These are phyloP conservation scores for Hamigera avellanea DNA, from an alignment of 495 filamentous ascomycete genomes.

Conservation along the genomic window DNA sequence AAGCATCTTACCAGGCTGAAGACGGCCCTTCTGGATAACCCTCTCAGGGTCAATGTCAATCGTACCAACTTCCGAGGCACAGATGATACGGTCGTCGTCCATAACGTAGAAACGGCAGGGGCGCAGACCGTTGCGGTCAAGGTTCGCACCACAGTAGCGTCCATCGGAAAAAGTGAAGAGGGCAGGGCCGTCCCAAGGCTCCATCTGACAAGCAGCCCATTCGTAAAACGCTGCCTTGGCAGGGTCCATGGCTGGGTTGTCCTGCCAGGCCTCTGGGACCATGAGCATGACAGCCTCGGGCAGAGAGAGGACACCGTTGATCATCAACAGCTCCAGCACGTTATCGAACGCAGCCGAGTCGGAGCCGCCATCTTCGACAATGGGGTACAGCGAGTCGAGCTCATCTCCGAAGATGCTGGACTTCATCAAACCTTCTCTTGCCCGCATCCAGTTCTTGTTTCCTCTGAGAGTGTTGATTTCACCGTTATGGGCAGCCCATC, in stretches of 20 bases:
- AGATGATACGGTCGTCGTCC: conserved; percentile 97
- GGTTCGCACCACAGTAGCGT: conserved; percentile 93
- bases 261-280: conserved; percentile 99
- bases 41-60: conserved; percentile 85
- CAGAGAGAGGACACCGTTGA: conserved; percentile 94
- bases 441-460: conserved; percentile 99
- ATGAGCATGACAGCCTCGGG: conserved; percentile 98
- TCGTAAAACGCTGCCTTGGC: conserved; percentile 98
- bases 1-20: conserved; percentile 96
- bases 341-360: conserved; percentile 99
- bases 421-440: conserved; percentile 89
- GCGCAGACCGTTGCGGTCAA: conserved; percentile 95
- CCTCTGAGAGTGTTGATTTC: conserved; percentile 98
- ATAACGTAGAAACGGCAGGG: conserved; percentile 98
- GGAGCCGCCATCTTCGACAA: conserved; percentile 94
- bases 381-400: conserved; percentile 83
- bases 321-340: conserved; percentile 85
- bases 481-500: conserved; percentile 98
- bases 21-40: conserved; percentile 85
- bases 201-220: conserved; percentile 99
- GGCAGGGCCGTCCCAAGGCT: conserved; percentile 97
- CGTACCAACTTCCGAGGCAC: conserved; percentile 94
- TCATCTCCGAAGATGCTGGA: conserved; percentile 90
- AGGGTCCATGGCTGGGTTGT: conserved; percentile 83
- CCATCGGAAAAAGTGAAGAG: conserved; percentile 98